Evolutionary conservation across 371 early-diverging fungal genomes (phyloP).

Genomic region (Umbelopsis sp.): DNA sequence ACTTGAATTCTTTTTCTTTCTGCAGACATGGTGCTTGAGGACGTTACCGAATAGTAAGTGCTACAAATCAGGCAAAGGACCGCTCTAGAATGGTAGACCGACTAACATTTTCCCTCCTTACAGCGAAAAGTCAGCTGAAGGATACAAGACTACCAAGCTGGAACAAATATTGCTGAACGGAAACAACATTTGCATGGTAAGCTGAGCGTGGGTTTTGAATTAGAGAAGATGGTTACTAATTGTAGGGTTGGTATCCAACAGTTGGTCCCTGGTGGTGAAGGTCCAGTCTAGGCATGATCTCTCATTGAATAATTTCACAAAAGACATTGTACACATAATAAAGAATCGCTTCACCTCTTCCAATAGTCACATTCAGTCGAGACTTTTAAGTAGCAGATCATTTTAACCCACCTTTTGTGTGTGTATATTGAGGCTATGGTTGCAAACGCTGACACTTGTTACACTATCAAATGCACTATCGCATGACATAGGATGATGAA

Average conservation of each 20-base stretch:
- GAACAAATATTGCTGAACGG: constrained; percentile 94
- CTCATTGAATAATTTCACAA: too few species aligned
- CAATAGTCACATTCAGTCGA: too few species aligned
- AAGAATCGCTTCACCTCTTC: neutral
- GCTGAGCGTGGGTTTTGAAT: too few species aligned
- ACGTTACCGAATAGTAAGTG: constrained; percentile 81
- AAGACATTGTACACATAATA: too few species aligned
- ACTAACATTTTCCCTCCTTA: neutral
- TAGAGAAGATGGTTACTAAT: too few species aligned
- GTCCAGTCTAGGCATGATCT: neutral
- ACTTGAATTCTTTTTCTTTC: neutral
- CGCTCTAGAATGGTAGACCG: neutral
- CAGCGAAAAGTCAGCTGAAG: constrained; percentile 81
- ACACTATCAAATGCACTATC: too few species aligned
- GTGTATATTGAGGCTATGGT: too few species aligned
- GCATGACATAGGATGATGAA: too few species aligned
- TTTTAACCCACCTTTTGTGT: too few species aligned
- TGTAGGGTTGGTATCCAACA: neutral
- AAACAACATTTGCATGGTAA: constrained; percentile 94
- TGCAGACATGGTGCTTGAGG: constrained; percentile 94
- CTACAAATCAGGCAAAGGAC: neutral
- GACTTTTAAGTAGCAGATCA: too few species aligned
- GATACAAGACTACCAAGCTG: constrained; percentile 74
- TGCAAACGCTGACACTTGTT: too few species aligned
- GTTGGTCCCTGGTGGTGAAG: constrained; percentile 10